phyloP scores from a whole-genome alignment of 176 grass and related monocot genomes.

The Poa annua region DNA sequence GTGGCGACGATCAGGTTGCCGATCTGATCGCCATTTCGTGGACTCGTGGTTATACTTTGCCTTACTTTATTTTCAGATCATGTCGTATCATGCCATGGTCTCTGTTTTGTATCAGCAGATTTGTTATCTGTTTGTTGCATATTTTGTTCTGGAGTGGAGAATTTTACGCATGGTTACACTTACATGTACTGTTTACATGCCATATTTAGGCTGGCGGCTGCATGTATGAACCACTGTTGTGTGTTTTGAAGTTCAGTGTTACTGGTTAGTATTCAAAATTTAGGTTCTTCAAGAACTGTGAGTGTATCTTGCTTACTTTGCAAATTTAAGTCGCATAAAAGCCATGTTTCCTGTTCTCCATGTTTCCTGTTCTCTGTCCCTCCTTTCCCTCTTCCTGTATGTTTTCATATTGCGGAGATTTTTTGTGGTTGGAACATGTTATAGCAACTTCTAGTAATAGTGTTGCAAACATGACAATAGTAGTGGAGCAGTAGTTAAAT shows the following conservation, averaged over 20 bases:
- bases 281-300: neutral
- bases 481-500: too few relatives aligned
- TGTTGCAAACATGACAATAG: neutral
- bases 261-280: neutral
- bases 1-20: neutral
- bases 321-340: constrained; percentile 11
- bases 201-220: neutral
- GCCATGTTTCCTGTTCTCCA: neutral
- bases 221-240: neutral
- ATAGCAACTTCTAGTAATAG: too few relatives aligned
- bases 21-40: neutral
- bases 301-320: constrained; percentile 17
- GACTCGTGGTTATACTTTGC: neutral
- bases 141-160: neutral
- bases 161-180: too few relatives aligned
- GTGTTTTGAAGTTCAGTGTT: too few relatives aligned
- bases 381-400: neutral
- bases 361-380: neutral
- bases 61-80: constrained; percentile 3
- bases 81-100: neutral
- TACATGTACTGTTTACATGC: too few relatives aligned
- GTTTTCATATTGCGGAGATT: neutral
- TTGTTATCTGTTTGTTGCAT: neutral
- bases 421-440: neutral
- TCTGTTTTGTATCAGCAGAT: neutral